Evolutionary conservation across 1,284 basidiomycete species (phyloP).

Genomic region (Apiotrichum porosum): DNA sequence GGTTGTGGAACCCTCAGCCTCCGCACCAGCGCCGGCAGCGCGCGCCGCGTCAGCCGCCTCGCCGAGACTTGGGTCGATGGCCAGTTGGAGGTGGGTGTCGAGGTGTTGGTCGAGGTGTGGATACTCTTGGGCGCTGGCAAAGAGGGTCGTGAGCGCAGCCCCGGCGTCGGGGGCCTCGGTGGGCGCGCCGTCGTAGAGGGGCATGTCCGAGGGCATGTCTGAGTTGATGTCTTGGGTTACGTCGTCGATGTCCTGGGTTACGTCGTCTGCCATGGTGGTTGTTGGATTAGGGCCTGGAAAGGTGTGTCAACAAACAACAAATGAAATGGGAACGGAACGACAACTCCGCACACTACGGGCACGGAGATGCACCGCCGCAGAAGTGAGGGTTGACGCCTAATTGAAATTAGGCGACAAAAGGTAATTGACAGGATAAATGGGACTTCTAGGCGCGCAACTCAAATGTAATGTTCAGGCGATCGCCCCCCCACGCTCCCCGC

Average conservation of each 20-base stretch:
- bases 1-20: too few relatives aligned
- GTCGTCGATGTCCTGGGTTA: too few relatives aligned
- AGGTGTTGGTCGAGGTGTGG: not conserved
- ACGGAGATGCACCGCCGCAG: too few relatives aligned
- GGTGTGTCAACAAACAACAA: not conserved
- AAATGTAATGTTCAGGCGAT: too few relatives aligned
- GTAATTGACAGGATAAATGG: too few relatives aligned
- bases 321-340: not conserved
- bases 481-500: too few relatives aligned
- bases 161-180: not conserved
- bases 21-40: not conserved
- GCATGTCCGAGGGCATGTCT: not conserved
- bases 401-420: too few relatives aligned
- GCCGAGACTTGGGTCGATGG: slow-evolving; percentile 1
- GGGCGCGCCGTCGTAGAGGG: not conserved
- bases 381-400: too few relatives aligned
- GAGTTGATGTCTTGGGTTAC: too few relatives aligned
- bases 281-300: not conserved
- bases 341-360: not conserved
- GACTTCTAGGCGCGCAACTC: too few relatives aligned
- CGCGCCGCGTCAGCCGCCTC: not conserved
- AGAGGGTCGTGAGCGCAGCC: slow-evolving; percentile 15
- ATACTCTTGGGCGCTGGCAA: slow-evolving; percentile 6
- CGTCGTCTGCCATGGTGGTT: too few relatives aligned
- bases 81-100: too few relatives aligned